phyloP scores from a whole-genome alignment of 257 asterid species.

The Solanum boliviense region DNA sequence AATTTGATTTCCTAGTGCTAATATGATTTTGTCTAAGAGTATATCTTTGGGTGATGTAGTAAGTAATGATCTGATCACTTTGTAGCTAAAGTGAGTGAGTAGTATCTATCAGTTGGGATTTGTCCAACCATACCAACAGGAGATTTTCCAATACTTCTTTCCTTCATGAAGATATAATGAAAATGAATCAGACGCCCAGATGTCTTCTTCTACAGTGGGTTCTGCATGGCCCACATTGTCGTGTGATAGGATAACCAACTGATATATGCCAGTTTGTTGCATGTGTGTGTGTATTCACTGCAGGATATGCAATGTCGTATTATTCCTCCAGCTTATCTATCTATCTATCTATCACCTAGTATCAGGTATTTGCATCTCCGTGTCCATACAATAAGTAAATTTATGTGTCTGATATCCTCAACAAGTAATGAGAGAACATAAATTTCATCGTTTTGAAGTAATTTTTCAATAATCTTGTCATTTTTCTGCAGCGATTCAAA shows the following conservation, averaged over 20 bases:
- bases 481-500: no score
- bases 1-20: neutral
- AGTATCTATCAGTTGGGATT: neutral
- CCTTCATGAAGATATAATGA: no score
- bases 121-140: neutral
- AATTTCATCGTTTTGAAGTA: no score
- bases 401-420: neutral
- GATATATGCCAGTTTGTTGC: conserved; percentile 44
- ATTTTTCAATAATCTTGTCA: no score
- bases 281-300: conserved; percentile 45
- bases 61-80: neutral
- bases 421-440: neutral
- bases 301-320: conserved; percentile 41
- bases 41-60: neutral
- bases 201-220: conserved; percentile 27
- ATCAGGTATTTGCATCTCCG: conserved; percentile 20
- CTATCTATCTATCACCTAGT: no score
- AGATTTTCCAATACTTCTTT: neutral
- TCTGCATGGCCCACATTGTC: conserved; percentile 42
- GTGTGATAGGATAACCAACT: conserved; percentile 43
- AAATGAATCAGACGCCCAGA: no score
- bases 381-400: neutral
- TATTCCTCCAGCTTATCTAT: conserved; percentile 25
- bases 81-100: no score
- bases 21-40: neutral